Percentiles rank a stretch among this genome's conserved stretches.
These are phyloP conservation scores for Ustilago bromivora DNA, from an alignment of 1,284 basidiomycete species.

Conservation along the genomic window DNA sequence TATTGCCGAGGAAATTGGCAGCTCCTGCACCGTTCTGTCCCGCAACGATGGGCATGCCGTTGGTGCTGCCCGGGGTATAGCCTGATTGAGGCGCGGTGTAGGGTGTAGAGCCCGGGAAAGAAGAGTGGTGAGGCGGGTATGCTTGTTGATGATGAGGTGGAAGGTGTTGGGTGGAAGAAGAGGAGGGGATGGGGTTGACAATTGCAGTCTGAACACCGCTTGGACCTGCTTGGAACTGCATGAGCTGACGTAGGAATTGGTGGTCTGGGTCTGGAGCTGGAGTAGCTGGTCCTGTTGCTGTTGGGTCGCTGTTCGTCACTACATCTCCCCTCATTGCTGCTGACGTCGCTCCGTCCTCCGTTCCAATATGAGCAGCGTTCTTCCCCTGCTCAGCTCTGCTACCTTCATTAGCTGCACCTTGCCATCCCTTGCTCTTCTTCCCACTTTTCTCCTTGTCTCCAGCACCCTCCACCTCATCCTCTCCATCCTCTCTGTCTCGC, in stretches of 20 bases:
- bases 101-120: neutral
- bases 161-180: neutral
- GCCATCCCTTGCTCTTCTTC: constrained; percentile 1
- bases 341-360: neutral
- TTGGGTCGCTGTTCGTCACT: neutral
- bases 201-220: constrained; percentile 46
- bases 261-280: constrained; percentile 16
- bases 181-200: constrained; percentile 16
- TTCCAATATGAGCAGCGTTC: neutral
- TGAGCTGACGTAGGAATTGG: constrained; percentile 37
- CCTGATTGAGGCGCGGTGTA: neutral
- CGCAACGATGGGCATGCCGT: neutral
- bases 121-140: neutral
- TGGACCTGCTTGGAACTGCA: constrained; percentile 54
- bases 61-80: neutral
- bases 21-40: neutral
- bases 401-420: neutral
- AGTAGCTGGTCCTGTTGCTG: neutral
- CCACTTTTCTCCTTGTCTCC: constrained; percentile 11
- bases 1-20: neutral
- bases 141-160: neutral
- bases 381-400: neutral
- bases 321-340: neutral
- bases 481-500: constrained; percentile 12
- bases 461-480: neutral